Base-by-base conservation (phyloP, 177 flowering plant genomes). In the Vitis hybrid region DNA sequence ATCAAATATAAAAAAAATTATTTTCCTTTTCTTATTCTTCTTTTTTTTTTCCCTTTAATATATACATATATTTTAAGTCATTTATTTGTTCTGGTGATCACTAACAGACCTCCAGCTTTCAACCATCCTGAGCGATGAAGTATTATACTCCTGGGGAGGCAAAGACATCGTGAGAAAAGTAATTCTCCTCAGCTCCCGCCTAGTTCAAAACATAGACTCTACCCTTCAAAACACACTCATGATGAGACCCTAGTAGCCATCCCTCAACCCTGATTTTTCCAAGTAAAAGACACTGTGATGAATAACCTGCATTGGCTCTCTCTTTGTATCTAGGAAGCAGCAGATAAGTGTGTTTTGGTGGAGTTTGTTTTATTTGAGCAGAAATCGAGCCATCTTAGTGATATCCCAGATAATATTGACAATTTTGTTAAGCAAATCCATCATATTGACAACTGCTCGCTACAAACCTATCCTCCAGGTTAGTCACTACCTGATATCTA, bases 381-480 rank as follows among this genome's bases (percentile, higher is more conserved):
- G 61, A 80, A 80, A 68, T 76, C 80, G 27, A 76, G 77, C 74
- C 86, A 84, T 64, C 79, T 83, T 41, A 50, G 69, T 60, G 78
- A 79, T 64, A n/a, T 73, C 41, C 73, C 82, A 6, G 84, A 77
- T 67, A 77, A 58, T 75, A 70, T 83, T 62, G 83, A 84, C 78
- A 83, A 79, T 18, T 85, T 94, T 65, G 18, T 63, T 6, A 79
- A 78, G 64, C 77, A 83, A 56, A 85, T 88, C n/a, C 83, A 80
- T 74, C 88, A 87, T 79, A 84, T 89, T 11, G 89, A 90, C 65
- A 90, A 91, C 70, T 94, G 97, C 78, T 85, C 88, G 3, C 73
- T 89, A 52, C 84, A 73, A 55, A 75, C 77, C 14, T 82, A 61
- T 73, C 68, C 81, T 78, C 88, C 91, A 80, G 95, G 97, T 82